Conservation (phyloP, 306 rosid genomes). For the Casuarina glauca region DNA sequence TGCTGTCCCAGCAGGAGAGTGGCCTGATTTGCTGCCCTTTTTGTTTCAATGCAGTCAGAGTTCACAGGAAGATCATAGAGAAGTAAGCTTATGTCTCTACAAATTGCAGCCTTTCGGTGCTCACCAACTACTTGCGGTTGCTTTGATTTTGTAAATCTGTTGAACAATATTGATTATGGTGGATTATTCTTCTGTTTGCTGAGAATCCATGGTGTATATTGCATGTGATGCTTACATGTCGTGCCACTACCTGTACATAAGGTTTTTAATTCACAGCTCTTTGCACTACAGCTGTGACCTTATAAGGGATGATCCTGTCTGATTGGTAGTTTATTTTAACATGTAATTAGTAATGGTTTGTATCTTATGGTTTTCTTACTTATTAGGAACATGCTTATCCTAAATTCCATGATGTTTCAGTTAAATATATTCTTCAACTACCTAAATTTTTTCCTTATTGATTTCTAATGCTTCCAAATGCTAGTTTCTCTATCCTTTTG, state of each 20-base stretch:
- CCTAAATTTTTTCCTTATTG: background rate
- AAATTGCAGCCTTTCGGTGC: background rate
- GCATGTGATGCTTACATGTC: background rate
- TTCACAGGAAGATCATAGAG: slow-evolving; percentile 93
- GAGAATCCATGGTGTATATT: background rate
- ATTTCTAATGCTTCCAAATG: background rate
- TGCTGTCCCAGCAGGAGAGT: slow-evolving; percentile 90
- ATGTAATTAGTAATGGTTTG: background rate
- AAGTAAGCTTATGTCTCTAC: slow-evolving; percentile 47
- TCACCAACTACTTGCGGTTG: background rate
- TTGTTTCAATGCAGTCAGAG: slow-evolving; percentile 96
- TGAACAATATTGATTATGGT: background rate
- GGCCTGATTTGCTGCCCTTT: slow-evolving; percentile 94
- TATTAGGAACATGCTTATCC: background rate
- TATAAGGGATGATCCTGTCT: background rate
- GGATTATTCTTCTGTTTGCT: background rate
- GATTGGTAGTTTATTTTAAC: background rate
- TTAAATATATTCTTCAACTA: background rate
- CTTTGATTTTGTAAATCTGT: background rate
- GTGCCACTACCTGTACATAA: background rate
- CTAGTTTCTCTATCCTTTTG: background rate
- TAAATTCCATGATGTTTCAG: too few relatives aligned
- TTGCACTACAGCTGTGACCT: background rate
- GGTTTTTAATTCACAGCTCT: background rate
- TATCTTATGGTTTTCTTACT: background rate